A percentile compares a stretch with the other conserved stretches of the same genome.
phyloP scores from a whole-genome alignment of 306 rosid genomes.

The Heteromeles arbutifolia region DNA sequence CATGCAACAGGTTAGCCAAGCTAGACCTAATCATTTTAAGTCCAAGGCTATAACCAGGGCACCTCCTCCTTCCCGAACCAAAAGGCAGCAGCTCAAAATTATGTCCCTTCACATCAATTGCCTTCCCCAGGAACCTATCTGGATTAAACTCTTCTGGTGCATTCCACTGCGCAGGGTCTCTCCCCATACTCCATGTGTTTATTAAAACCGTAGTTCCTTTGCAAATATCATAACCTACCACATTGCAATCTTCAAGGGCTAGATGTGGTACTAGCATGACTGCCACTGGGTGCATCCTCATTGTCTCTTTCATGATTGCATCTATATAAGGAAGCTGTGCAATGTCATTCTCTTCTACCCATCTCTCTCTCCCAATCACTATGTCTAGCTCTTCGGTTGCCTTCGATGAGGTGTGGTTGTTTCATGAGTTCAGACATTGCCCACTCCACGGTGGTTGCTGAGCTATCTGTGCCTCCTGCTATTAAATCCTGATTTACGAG shows the following conservation, averaged over 20 bases:
- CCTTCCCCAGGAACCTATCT: constrained; percentile 15
- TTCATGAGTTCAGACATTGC: constrained; percentile 30
- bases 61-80: constrained; percentile 26
- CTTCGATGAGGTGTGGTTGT: constrained; percentile 10
- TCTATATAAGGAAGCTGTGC: constrained; percentile 16
- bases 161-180: constrained; percentile 14
- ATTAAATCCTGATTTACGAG: constrained; percentile 16
- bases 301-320: constrained; percentile 24
- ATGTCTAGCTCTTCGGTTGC: constrained; percentile 23
- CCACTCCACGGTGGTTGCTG: constrained; percentile 16
- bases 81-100: constrained; percentile 21
- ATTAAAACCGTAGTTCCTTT: constrained; percentile 11
- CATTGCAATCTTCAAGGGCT: constrained; percentile 18
- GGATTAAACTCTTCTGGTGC: constrained; percentile 15
- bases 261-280: constrained; percentile 2
- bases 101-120: constrained; percentile 22
- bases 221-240: constrained; percentile 8
- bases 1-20: constrained; percentile 19
- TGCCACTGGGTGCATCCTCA: constrained; percentile 16
- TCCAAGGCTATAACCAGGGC: constrained; percentile 18
- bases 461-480: constrained; percentile 19
- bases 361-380: constrained; percentile 19
- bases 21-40: not conserved
- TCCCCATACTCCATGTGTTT: constrained; percentile 27
- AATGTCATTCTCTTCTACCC: constrained; percentile 25